Evolutionary conservation across 768 basidiomycete genomes (phyloP).

Genomic region (Royoungia palumana): DNA sequence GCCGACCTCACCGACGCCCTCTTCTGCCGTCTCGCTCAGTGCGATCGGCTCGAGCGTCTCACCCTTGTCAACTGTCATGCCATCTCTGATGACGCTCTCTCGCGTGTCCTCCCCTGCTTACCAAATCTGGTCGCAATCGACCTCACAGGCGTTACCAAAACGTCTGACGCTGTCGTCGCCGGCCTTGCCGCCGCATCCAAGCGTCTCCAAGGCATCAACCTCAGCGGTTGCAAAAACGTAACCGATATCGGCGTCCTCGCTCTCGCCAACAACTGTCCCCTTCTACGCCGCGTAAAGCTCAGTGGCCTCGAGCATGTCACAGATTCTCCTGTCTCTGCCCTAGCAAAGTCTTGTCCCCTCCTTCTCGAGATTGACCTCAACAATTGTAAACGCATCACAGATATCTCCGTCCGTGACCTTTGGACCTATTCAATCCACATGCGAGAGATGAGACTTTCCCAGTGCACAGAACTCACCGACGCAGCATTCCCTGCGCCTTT

Average conservation of each 20-base stretch:
- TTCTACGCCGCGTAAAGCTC: slow-evolving; percentile 88
- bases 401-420: slow-evolving; percentile 74
- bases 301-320: slow-evolving; percentile 74
- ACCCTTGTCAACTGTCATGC: slow-evolving; percentile 78
- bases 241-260: slow-evolving; percentile 76
- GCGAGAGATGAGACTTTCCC: slow-evolving; percentile 86
- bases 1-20: slow-evolving; percentile 69
- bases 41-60: slow-evolving; percentile 82
- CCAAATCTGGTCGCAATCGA: slow-evolving; percentile 84
- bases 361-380: slow-evolving; percentile 95
- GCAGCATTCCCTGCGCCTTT: slow-evolving; percentile 79
- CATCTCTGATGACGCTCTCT: slow-evolving; percentile 62
- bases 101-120: slow-evolving; percentile 62
- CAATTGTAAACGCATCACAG: slow-evolving; percentile 73
- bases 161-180: slow-evolving; percentile 68
- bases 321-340: slow-evolving; percentile 67
- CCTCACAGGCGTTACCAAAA: slow-evolving; percentile 66
- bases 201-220: slow-evolving; percentile 88
- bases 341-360: slow-evolving; percentile 77
- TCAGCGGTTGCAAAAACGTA: slow-evolving; percentile 77
- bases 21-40: slow-evolving; percentile 66
- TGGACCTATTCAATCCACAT: slow-evolving; percentile 80
- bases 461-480: slow-evolving; percentile 76
- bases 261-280: slow-evolving; percentile 68
- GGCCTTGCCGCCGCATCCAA: slow-evolving; percentile 67